Evolutionary conservation across 768 basidiomycete genomes (phyloP), one percentile per base, ranked within the genome.

Genomic region (Amanita pallidorosea): DNA sequence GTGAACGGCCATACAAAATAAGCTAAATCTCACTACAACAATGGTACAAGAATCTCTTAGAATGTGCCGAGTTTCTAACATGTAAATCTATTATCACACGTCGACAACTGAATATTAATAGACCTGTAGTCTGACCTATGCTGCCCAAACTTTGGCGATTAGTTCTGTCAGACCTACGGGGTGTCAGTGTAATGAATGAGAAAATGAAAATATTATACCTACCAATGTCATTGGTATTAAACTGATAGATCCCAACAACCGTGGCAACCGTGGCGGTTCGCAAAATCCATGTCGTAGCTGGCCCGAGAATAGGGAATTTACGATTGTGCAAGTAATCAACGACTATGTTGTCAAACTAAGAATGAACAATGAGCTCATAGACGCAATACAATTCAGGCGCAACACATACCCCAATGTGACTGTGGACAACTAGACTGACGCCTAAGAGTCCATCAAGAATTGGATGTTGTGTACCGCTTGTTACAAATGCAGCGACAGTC

Each of bases 151-250:
- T 64, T 80, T 83, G 49, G 80, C 72, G 60, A 93, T 81, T 51
- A 94, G 70, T 68, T 96, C 91, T 6, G 88, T 89, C 48, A 94
- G 67, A 59, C 92, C 92, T 93, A 38, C 3, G 22, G 33, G 15
- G 43, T 46, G 34, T 5, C 12, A 49, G 48, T 8, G 35, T 7
- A 29, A 27, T 27, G 5, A 23, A 23, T 17, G 27, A 27, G 37
- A 36, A 52, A 54, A 8, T 35, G 34, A n/a, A 7, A 8, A 40
- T 17, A 29, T 31, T 7, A 74, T 41, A 18, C 88, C 57, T 58
- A 96, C 96, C 94, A 55, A 99, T 83, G 63, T 98, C 95, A 63
- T 95, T 92, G 38, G 96, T 97, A 72, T 98, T 97, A 74, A 98
- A 97, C 66, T 96, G 87, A 71, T 96, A 99, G 5, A 97, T 78